Conservation (phyloP, 805 yeast genomes). For the Torulaspora quercuum region DNA sequence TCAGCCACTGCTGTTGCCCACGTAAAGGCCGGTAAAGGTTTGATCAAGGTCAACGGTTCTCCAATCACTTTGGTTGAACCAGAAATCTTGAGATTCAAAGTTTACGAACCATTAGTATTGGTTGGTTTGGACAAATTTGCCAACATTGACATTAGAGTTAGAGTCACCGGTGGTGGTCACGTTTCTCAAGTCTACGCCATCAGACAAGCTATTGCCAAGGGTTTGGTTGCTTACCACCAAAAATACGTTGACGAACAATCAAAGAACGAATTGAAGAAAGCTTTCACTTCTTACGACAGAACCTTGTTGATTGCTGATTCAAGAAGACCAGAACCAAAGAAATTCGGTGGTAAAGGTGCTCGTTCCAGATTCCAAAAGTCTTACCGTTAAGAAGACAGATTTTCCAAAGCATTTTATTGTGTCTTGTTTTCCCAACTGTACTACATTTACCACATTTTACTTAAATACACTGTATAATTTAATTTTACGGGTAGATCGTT, state of each 20-base stretch:
- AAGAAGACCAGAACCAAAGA: conserved; percentile 99
- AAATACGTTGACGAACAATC: conserved; percentile 99
- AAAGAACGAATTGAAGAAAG: conserved; percentile 98
- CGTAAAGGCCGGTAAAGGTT: conserved; percentile 99
- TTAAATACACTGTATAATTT: conserved; percentile 35
- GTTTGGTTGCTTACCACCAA: conserved; percentile 99
- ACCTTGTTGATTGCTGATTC: conserved; percentile 98
- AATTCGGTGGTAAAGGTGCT: conserved; percentile 99
- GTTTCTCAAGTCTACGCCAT: conserved; percentile 99
- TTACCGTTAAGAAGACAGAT: conserved; percentile 88
- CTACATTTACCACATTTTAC: conserved; percentile 20
- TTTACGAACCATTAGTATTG: conserved; percentile 97
- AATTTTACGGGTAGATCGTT: conserved; percentile 34
- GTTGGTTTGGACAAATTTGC: conserved; percentile 99
- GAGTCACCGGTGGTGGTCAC: conserved; percentile 99
- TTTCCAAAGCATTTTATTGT: conserved; percentile 40
- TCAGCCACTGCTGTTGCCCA: conserved; percentile 99
- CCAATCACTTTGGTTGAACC: conserved; percentile 99
- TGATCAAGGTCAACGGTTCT: conserved; percentile 97
- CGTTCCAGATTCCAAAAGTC: conserved; percentile 99
- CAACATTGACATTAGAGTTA: conserved; percentile 96
- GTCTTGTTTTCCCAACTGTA: conserved; percentile 17
- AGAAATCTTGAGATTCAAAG: conserved; percentile 98
- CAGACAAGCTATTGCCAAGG: conserved; percentile 99
- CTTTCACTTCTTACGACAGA: conserved; percentile 97